Evolutionary conservation across 148 eudicot genomes (phyloP).

Genomic region (Oxyria digyna): DNA sequence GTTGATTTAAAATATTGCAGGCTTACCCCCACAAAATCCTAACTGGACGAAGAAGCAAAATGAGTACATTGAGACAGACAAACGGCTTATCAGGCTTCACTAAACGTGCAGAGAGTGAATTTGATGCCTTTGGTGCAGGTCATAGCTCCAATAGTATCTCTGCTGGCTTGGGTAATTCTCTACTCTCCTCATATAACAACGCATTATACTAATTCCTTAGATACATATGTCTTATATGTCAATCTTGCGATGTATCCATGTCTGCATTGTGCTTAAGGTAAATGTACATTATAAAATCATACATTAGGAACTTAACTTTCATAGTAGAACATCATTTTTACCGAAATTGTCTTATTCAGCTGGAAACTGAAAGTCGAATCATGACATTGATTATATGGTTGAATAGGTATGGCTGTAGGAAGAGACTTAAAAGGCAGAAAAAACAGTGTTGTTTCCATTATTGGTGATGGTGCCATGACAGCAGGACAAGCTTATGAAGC

Average conservation of each 20-base stretch:
- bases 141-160: constrained; percentile 92
- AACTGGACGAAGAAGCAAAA: constrained; percentile 75
- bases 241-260: background rate
- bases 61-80: constrained; percentile 83
- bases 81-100: constrained; percentile 75
- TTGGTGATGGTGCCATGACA: constrained; percentile 98
- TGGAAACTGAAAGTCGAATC: background rate
- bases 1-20: constrained; percentile 20
- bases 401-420: constrained; percentile 92
- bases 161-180: constrained; percentile 64
- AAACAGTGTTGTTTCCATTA: constrained; percentile 64
- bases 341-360: background rate
- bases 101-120: constrained; percentile 76
- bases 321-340: background rate
- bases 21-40: constrained; percentile 87
- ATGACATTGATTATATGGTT: background rate
- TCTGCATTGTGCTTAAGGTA: background rate
- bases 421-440: constrained; percentile 73
- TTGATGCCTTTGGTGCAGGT: constrained; percentile 80
- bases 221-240: background rate
- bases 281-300: background rate
- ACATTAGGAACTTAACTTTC: background rate
- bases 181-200: background rate
- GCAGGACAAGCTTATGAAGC: constrained; percentile 98
- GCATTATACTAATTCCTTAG: background rate